phyloP scores from a whole-genome alignment of 352 stramenopile species.

The Globisporangium paroecandrum region DNA sequence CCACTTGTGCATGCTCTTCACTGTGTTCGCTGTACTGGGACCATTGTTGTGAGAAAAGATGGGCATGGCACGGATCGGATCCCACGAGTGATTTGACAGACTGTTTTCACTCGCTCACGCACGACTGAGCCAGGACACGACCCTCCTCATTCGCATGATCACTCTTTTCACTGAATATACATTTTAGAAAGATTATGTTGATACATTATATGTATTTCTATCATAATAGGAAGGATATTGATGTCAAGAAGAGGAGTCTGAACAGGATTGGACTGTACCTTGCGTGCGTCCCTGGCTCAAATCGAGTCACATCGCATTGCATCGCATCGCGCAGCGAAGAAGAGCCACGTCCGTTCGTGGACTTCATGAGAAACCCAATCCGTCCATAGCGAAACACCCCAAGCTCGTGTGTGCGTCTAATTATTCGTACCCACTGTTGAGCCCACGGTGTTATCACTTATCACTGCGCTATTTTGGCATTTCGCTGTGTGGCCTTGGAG shows the following conservation, averaged over 20 bases:
- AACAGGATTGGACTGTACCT: not conserved
- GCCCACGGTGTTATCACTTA: not conserved
- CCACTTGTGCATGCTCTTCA: not conserved
- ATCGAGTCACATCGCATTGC: not conserved
- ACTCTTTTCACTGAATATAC: not conserved
- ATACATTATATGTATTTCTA: too few species aligned
- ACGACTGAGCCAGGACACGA: not conserved
- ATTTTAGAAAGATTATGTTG: too few species aligned
- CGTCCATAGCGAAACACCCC: not conserved
- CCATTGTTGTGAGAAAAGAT: not conserved
- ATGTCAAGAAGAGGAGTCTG: not conserved
- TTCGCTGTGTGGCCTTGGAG: not conserved
- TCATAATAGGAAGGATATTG: too few species aligned
- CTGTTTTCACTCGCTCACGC: not conserved
- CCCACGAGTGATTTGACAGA: not conserved
- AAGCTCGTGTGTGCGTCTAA: not conserved
- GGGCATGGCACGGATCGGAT: not conserved
- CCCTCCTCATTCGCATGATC: not conserved
- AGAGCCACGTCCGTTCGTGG: not conserved
- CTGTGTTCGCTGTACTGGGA: not conserved
- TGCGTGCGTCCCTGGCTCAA: not conserved
- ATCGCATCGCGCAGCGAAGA: not conserved
- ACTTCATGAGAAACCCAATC: not conserved
- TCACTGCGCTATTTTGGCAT: not conserved
- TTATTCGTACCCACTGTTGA: not conserved